Base-by-base conservation (phyloP, 257 asterid genomes). In the Ilex aquifolium region DNA sequence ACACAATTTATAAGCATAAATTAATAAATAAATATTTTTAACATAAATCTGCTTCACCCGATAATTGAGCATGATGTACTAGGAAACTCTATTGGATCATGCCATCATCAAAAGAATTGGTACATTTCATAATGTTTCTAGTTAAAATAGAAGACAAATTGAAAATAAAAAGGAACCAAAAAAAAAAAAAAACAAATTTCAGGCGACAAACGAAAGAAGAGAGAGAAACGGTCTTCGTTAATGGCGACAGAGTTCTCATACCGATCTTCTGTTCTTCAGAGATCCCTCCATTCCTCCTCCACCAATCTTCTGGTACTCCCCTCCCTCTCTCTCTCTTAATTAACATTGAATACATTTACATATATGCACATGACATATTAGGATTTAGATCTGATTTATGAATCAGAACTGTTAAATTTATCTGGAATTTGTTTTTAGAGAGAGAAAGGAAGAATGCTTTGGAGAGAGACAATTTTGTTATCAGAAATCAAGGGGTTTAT, bases 171-270 rank as follows among this genome's bases (percentile, higher is more conserved):
- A 62, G 27, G 27, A 21, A 21, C 27, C 27, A 21, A 21, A 21
- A 21, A 30, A 40, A 53, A n/a, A 3, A 29, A 50, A 55, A 56
- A 13, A 62, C 40, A 65, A 70, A 52, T 40, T 44, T 57, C 55
- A 59, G 58, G 59, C 54, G 52, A 64, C 40, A 63, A 54, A 46
- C 56, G 50, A 61, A 52, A 42, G 10, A 15, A 53, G 57, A 70
- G 55, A n/a, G 7, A 55, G 72, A 61, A 72, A 66, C 72, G 64
- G 65, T 62, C 61, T 60, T 57, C 51, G 59, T 48, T 50, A 36
- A 66, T 72, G 72, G 77, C 65, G 72, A 42, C 69, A 29, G 72
- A 57, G 60, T 50, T 66, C 57, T 58, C 48, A 48, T 57, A 53
- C 36, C 60, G 60, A 14, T 61, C 61, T 21, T 71, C 67, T 55